These are phyloP conservation scores for Plantago lanceolata DNA, from an alignment of 305 asterid genomes.

Conservation along the genomic window DNA sequence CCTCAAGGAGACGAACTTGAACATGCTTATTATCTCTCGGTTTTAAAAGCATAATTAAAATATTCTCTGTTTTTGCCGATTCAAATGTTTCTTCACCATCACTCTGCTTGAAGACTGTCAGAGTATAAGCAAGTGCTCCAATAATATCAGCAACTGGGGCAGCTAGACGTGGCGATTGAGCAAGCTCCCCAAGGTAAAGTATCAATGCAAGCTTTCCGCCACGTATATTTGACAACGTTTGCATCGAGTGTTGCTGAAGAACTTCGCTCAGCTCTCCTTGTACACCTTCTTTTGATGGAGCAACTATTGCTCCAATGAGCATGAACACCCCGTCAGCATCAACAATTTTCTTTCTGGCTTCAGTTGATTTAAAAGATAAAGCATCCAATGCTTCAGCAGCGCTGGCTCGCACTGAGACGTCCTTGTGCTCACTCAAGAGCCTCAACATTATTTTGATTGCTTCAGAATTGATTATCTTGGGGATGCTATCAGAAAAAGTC, in stretches of 20 bases:
- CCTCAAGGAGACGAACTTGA: constrained; percentile 83
- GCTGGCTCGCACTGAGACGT: constrained; percentile 68
- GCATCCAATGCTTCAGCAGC: constrained; percentile 88
- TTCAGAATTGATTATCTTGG: constrained; percentile 65
- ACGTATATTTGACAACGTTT: constrained; percentile 63
- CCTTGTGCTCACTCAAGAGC: constrained; percentile 57
- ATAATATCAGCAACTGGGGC: constrained; percentile 82
- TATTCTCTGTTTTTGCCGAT: constrained; percentile 50
- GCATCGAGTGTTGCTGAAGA: constrained; percentile 63
- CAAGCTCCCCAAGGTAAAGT: constrained; percentile 71
- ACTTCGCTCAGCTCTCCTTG: constrained; percentile 70
- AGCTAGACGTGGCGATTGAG: constrained; percentile 70
- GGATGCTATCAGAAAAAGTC: constrained; percentile 55
- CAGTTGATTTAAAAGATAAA: constrained; percentile 57
- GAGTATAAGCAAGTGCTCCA: constrained; percentile 85
- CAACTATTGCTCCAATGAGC: constrained; percentile 68
- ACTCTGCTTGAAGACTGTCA: constrained; percentile 57
- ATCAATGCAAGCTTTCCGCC: constrained; percentile 67
- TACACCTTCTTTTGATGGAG: constrained; percentile 84
- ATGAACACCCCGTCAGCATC: constrained; percentile 62
- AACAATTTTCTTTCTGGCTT: constrained; percentile 51
- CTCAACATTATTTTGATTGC: constrained; percentile 55
- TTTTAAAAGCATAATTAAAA: constrained; percentile 60
- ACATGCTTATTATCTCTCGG: constrained; percentile 83
- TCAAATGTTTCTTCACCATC: constrained; percentile 46